A percentile compares a stretch with the other conserved stretches of the same genome.
Conservation (phyloP, 192 early-diverging fungal genomes). For the Thamnidium elegans region DNA sequence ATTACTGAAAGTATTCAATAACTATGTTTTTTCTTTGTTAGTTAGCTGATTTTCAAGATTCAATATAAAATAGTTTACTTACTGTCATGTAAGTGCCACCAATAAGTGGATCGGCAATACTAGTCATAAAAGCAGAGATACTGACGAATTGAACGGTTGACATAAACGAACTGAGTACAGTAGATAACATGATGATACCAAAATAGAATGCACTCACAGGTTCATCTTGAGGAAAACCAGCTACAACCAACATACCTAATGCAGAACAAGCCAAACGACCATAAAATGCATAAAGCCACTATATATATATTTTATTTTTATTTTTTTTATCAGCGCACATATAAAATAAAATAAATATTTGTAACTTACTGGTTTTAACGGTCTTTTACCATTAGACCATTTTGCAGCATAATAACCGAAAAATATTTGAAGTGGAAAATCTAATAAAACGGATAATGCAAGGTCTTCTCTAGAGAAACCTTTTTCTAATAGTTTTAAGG, state of each 20-base stretch:
- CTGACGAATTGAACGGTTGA: slow-evolving; percentile 96
- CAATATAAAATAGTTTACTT: slow-evolving; percentile 22
- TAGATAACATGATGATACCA: slow-evolving; percentile 70
- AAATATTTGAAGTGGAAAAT: slow-evolving; percentile 95
- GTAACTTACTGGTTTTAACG: slow-evolving; percentile 71
- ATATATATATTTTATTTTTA: background rate
- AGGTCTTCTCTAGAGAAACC: slow-evolving; percentile 95
- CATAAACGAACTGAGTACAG: slow-evolving; percentile 83
- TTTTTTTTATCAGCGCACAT: background rate
- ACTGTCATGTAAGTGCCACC: slow-evolving; percentile 87
- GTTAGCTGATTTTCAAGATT: too few relatives aligned
- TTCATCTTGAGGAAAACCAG: slow-evolving; percentile 67
- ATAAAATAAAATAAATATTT: slow-evolving; percentile 12
- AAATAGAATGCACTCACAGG: slow-evolving; percentile 70
- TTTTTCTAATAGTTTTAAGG: slow-evolving; percentile 91
- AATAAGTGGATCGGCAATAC: slow-evolving; percentile 93
- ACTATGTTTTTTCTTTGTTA: slow-evolving; percentile 27
- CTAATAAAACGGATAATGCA: slow-evolving; percentile 87
- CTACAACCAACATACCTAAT: slow-evolving; percentile 82
- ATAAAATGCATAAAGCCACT: slow-evolving; percentile 91
- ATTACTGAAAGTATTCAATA: slow-evolving; percentile 92
- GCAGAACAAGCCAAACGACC: slow-evolving; percentile 77
- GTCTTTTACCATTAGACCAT: slow-evolving; percentile 86
- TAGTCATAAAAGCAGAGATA: slow-evolving; percentile 91
- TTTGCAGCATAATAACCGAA: slow-evolving; percentile 98